phyloP scores from a whole-genome alignment of 257 asterid genomes.

The Jaltomata sinuosa region DNA sequence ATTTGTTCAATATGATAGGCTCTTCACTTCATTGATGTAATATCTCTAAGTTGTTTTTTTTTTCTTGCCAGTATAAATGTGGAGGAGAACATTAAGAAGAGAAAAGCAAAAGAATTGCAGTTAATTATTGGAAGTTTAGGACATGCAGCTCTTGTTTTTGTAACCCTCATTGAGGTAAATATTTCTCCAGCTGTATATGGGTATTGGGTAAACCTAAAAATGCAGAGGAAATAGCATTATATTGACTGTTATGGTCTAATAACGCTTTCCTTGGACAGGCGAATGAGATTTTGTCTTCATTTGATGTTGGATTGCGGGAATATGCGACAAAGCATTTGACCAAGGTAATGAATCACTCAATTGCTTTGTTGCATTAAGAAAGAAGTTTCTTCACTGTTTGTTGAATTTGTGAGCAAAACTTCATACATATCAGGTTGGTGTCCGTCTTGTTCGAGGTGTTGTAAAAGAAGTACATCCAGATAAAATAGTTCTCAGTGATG shows the following conservation, averaged over 20 bases:
- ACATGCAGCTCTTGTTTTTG: slow-evolving; percentile 72
- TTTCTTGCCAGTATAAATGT: slow-evolving; percentile 40
- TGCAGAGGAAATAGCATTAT: neutral
- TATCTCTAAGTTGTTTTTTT: neutral
- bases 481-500: slow-evolving; percentile 74
- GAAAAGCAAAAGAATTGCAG: slow-evolving; percentile 27
- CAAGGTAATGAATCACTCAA: slow-evolving; percentile 33
- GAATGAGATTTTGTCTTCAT: slow-evolving; percentile 82
- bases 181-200: neutral
- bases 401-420: neutral
- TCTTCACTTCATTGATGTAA: neutral
- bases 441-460: slow-evolving; percentile 83
- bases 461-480: slow-evolving; percentile 70
- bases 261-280: slow-evolving; percentile 32
- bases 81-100: slow-evolving; percentile 16
- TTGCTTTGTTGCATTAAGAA: neutral
- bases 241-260: neutral
- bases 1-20: neutral
- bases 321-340: slow-evolving; percentile 88
- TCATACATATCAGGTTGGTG: slow-evolving; percentile 43
- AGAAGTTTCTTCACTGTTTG: neutral
- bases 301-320: slow-evolving; percentile 71
- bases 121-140: slow-evolving; percentile 55
- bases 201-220: neutral
- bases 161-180: slow-evolving; percentile 85